Conservation (phyloP, 2,329 filamentous ascomycete species). For the Stagonosporopsis chrysanthemi region DNA sequence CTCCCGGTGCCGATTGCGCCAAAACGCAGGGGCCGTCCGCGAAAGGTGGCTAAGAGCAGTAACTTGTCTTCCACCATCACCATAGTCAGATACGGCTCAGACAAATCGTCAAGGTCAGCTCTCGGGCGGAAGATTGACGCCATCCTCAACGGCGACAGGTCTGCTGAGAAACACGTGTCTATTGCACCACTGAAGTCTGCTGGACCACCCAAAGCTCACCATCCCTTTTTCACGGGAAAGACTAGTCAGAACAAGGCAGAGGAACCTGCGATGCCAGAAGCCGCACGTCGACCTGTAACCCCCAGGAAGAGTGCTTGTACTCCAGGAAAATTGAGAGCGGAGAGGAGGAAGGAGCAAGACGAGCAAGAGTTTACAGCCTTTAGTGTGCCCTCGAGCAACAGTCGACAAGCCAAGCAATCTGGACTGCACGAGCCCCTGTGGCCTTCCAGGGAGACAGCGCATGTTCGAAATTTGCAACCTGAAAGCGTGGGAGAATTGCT, state of each 20-base stretch:
- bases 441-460: slow-evolving; percentile 69
- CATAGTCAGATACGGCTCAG: slow-evolving; percentile 66
- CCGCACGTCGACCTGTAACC: slow-evolving; percentile 20
- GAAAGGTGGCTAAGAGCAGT: slow-evolving; percentile 25
- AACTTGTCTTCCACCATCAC: slow-evolving; percentile 55
- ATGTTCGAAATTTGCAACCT: slow-evolving; percentile 41
- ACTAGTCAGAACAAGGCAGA: slow-evolving; percentile 37
- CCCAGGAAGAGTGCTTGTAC: slow-evolving; percentile 53
- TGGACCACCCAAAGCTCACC: slow-evolving; percentile 58
- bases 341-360: slow-evolving; percentile 35
- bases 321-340: slow-evolving; percentile 55
- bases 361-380: slow-evolving; percentile 28
- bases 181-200: slow-evolving; percentile 38
- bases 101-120: slow-evolving; percentile 54
- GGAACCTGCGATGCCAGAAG: slow-evolving; percentile 20
- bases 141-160: slow-evolving; percentile 60
- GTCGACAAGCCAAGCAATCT: slow-evolving; percentile 63
- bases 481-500: neutral
- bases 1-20: slow-evolving; percentile 56
- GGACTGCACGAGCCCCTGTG: slow-evolving; percentile 74
- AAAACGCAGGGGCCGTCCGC: slow-evolving; percentile 16
- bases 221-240: slow-evolving; percentile 75
- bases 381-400: slow-evolving; percentile 28
- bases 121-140: slow-evolving; percentile 69
- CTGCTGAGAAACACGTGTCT: slow-evolving; percentile 23